phyloP scores from a whole-genome alignment of 2,329 filamentous ascomycete genomes.

The Neofusicoccum sp. region DNA sequence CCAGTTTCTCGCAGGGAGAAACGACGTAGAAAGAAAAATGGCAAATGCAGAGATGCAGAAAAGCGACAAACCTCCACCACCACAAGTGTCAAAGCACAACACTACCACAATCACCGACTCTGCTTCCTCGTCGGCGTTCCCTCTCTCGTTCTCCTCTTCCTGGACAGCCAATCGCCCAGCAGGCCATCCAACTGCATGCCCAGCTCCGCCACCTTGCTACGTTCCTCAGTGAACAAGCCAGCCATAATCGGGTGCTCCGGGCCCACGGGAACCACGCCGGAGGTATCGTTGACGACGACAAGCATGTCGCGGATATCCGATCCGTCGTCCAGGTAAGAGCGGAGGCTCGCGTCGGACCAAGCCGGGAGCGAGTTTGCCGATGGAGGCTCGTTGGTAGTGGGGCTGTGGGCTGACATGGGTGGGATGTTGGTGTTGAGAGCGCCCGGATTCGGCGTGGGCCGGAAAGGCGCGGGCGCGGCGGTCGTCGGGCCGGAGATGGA shows the following conservation, averaged over 20 bases:
- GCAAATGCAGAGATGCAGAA: background rate
- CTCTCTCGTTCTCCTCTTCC: constrained; percentile 33
- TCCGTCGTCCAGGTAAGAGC: constrained; percentile 87
- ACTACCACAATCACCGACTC: background rate
- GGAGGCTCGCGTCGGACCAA: constrained; percentile 85
- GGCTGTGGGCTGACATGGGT: constrained; percentile 20
- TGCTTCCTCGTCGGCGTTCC: background rate
- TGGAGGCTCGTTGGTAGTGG: constrained; percentile 51
- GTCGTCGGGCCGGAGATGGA: constrained; percentile 29
- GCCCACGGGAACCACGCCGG: constrained; percentile 72
- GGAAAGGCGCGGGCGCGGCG: constrained; percentile 19
- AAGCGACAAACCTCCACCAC: background rate
- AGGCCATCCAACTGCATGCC: constrained; percentile 86
- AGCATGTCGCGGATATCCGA: constrained; percentile 87
- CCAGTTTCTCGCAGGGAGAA: background rate
- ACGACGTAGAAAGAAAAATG: background rate
- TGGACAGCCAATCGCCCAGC: constrained; percentile 73
- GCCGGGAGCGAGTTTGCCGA: constrained; percentile 57
- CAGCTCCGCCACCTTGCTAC: constrained; percentile 80
- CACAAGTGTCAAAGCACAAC: too few relatives aligned
- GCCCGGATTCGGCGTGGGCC: constrained; percentile 20
- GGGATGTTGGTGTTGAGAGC: constrained; percentile 29
- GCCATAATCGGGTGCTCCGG: constrained; percentile 83
- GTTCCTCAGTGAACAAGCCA: constrained; percentile 81
- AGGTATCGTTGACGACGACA: constrained; percentile 89